Evolutionary conservation across 2,329 filamentous ascomycete genomes (phyloP).

Genomic region (Venturia nashicola): DNA sequence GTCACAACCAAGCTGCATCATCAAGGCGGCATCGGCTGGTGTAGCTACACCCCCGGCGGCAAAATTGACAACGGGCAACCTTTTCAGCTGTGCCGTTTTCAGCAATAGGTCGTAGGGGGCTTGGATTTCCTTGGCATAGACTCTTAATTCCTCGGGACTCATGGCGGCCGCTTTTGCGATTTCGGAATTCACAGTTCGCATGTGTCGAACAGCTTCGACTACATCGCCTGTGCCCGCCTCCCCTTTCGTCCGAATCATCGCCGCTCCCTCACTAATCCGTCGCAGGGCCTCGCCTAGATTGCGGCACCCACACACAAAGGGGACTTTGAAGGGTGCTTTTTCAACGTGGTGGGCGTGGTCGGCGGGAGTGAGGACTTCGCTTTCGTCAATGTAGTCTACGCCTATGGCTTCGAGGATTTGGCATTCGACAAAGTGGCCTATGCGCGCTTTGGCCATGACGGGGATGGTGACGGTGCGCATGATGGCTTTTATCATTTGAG

Average conservation of each 20-base stretch:
- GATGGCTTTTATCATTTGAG: conserved; percentile 87
- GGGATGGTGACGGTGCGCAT: conserved; percentile 91
- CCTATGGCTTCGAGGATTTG: conserved; percentile 92
- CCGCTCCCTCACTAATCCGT: conserved; percentile 82
- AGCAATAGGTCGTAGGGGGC: conserved; percentile 67
- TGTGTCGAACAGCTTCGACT: conserved; percentile 91
- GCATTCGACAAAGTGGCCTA: conserved; percentile 96
- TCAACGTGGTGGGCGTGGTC: conserved; percentile 86
- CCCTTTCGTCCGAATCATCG: conserved; percentile 98
- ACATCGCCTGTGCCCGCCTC: conserved; percentile 96
- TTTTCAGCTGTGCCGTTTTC: conserved; percentile 75
- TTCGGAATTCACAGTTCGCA: conserved; percentile 76
- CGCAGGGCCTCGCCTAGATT: conserved; percentile 88
- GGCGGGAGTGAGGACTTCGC: conserved; percentile 91
- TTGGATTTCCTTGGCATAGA: conserved; percentile 70
- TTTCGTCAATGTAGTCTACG: conserved; percentile 97
- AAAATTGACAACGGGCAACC: conserved; percentile 94
- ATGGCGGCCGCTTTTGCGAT: conserved; percentile 60
- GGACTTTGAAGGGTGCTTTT: conserved; percentile 69
- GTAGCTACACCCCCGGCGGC: conserved; percentile 99
- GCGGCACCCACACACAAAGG: conserved; percentile 93
- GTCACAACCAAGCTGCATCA: conserved; percentile 99
- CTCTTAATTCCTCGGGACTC: conserved; percentile 60
- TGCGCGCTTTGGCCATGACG: conserved; percentile 97
- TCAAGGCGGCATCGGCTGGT: conserved; percentile 86